Percentiles rank a stretch among this genome's conserved stretches.
Evolutionary conservation across 108 stramenopile species (phyloP).

Genomic region (Asterionellopsis glacialis): DNA sequence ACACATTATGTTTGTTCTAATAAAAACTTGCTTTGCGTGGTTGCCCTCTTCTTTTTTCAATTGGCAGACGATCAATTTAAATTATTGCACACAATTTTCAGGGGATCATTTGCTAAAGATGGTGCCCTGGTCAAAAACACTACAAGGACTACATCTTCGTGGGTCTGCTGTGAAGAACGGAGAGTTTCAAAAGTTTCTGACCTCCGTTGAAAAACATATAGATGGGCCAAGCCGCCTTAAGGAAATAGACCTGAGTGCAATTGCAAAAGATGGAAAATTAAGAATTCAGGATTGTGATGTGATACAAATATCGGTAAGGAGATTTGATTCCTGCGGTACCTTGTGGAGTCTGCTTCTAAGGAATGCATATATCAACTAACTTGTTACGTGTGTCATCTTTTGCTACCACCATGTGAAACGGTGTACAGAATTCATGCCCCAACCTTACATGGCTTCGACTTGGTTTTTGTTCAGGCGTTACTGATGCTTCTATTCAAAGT

Average conservation of each 20-base stretch:
- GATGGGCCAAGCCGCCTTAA: not conserved
- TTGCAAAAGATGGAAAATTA: not conserved
- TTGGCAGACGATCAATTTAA: not conserved
- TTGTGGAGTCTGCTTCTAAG: not conserved
- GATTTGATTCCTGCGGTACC: too few species aligned
- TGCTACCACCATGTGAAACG: not conserved
- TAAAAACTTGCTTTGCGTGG: too few species aligned
- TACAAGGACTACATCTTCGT: not conserved
- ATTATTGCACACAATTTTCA: not conserved
- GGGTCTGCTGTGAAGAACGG: not conserved
- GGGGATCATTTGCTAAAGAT: not conserved
- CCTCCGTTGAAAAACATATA: not conserved
- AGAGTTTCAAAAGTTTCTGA: not conserved
- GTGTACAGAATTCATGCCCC: conserved; percentile 1
- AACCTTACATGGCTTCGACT: conserved; percentile 1
- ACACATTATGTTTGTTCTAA: too few species aligned
- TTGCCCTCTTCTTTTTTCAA: not conserved
- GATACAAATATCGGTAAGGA: not conserved
- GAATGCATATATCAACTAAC: not conserved
- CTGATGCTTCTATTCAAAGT: not conserved
- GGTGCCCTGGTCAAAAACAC: not conserved
- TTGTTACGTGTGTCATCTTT: not conserved
- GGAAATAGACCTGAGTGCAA: conserved; percentile 6
- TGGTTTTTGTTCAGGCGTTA: conserved; percentile 1
- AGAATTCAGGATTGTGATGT: not conserved